A percentile compares a stretch with the other conserved stretches of the same genome.
phyloP scores from a whole-genome alignment of 2,329 filamentous ascomycete species.

The Colletotrichum plurivorum region DNA sequence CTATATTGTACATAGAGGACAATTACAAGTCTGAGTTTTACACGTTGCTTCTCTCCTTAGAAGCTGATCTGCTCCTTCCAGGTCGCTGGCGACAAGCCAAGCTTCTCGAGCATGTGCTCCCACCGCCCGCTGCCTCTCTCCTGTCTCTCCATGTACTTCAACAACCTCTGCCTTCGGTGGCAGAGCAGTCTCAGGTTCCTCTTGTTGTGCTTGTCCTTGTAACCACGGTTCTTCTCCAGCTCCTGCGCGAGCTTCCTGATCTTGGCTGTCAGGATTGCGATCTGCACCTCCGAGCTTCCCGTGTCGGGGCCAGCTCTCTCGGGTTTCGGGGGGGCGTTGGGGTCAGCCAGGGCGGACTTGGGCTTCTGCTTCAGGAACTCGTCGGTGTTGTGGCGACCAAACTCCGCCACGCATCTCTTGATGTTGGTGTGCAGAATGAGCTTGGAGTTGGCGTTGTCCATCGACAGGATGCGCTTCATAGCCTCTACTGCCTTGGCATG shows the following conservation, averaged over 20 bases:
- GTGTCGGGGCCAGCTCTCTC: slow-evolving; percentile 89
- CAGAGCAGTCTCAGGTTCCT: slow-evolving; percentile 88
- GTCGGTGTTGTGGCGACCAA: slow-evolving; percentile 94
- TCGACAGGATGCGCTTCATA: slow-evolving; percentile 81
- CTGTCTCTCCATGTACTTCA: slow-evolving; percentile 89
- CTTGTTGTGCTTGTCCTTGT: slow-evolving; percentile 95
- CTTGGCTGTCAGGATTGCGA: slow-evolving; percentile 94
- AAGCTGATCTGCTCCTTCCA: slow-evolving; percentile 92
- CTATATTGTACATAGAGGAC: slow-evolving; percentile 66
- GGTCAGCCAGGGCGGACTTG: slow-evolving; percentile 58
- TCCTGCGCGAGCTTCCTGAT: slow-evolving; percentile 85
- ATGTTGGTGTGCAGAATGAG: slow-evolving; percentile 88
- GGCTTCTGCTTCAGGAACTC: slow-evolving; percentile 74
- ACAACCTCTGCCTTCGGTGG: slow-evolving; percentile 88
- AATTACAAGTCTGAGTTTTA: slow-evolving; percentile 59
- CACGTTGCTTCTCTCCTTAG: slow-evolving; percentile 59
- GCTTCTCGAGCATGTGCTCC: slow-evolving; percentile 85
- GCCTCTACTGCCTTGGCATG: slow-evolving; percentile 82
- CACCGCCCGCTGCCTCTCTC: slow-evolving; percentile 93
- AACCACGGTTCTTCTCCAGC: slow-evolving; percentile 75
- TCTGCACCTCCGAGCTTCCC: slow-evolving; percentile 97
- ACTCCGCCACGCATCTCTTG: slow-evolving; percentile 85
- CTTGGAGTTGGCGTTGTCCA: slow-evolving; percentile 83
- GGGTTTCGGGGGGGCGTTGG: slow-evolving; percentile 57
- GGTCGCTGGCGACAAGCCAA: slow-evolving; percentile 89